Evolutionary conservation across 1,284 basidiomycete species (phyloP), one percentile per base, ranked within the genome.

Genomic region (Marasmius sp.): DNA sequence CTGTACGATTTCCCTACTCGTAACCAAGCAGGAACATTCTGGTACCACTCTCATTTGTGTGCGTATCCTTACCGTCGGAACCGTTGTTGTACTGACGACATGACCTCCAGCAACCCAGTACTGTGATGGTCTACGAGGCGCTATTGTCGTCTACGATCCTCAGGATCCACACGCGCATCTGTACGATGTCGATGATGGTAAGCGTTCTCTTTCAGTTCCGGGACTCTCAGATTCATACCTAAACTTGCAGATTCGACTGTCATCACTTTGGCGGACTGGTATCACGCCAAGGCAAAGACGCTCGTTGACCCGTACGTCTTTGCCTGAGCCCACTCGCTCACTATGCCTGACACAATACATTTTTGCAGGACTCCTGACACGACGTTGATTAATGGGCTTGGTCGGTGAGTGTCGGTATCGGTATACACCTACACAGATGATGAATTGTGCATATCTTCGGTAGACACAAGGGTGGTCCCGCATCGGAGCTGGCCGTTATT

Each of bases 211-310:
- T 33, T n/a, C 33, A 8, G 2, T 36, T 2, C 22, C 16, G 39
- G 41, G 11, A 48, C n/a, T 12, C 14, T 11, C 8, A 3, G 16
- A 27, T 5, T 22, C 18, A 20, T 36, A 12, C n/a, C 20, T 50
- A 36, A 22, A 11, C 43, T 16, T n/a, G 45, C 53, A 74, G 77
- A 74, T 58, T 64, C 63, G 3, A 79, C 76, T 0, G 66, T 79
- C n/a, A 76, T 79, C 57, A 75, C 77, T 6, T 68, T 79, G 0
- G 70, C 72, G 0, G 77, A 79, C 60, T 79, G 77, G 77, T 76
- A 67, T 50, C 52, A 27, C 16, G 49, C 10, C 34, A n/a, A 39
- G 5, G 11, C 18, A 53, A 22, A 5, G 14, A 5, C 6, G 20
- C 10, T 41, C 7, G 53, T 16, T 34, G 27, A 33, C 27, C 49